Conservation (phyloP, 352 stramenopile genomes). For the Globisporangium rhizosaccharum region DNA sequence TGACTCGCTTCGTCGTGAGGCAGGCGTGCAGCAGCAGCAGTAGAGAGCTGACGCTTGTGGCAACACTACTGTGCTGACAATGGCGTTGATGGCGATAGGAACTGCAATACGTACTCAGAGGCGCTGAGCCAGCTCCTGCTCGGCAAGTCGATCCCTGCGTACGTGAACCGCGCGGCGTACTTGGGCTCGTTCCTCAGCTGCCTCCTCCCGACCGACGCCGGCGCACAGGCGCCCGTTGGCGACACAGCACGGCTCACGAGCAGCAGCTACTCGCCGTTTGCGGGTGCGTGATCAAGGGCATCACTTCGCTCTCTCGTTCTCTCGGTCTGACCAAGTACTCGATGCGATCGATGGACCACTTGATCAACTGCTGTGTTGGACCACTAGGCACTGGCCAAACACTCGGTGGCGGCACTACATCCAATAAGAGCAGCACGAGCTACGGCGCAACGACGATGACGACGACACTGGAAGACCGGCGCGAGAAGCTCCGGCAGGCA, state of each 20-base stretch:
- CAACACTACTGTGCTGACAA: background rate
- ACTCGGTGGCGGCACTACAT: conserved; percentile 12
- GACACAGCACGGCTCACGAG: conserved; percentile 11
- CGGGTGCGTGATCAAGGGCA: conserved; percentile 24
- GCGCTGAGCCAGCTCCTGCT: conserved; percentile 80
- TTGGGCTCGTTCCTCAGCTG: conserved; percentile 88
- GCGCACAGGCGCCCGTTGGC: conserved; percentile 57
- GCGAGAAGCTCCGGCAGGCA: conserved; percentile 60
- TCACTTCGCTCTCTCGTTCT: background rate
- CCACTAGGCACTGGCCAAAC: conserved; percentile 41
- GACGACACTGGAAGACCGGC: conserved; percentile 40
- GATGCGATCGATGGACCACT: background rate
- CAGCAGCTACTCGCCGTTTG: conserved; percentile 52
- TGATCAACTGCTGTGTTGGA: background rate
- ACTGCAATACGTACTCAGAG: conserved; percentile 95
- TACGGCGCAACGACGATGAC: background rate
- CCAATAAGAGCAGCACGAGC: background rate
- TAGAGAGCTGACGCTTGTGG: background rate
- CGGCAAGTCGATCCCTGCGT: conserved; percentile 71
- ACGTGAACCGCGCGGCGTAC: conserved; percentile 93
- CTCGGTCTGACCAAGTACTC: too few species aligned
- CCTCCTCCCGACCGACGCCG: conserved; percentile 52
- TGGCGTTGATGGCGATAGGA: conserved; percentile 41
- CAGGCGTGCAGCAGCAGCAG: too few species aligned
- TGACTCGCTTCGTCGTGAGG: too few species aligned